Evolutionary conservation across 177 flowering plant species (phyloP), one percentile per base, ranked within the genome.

Genomic region (Vitis hybrid): DNA sequence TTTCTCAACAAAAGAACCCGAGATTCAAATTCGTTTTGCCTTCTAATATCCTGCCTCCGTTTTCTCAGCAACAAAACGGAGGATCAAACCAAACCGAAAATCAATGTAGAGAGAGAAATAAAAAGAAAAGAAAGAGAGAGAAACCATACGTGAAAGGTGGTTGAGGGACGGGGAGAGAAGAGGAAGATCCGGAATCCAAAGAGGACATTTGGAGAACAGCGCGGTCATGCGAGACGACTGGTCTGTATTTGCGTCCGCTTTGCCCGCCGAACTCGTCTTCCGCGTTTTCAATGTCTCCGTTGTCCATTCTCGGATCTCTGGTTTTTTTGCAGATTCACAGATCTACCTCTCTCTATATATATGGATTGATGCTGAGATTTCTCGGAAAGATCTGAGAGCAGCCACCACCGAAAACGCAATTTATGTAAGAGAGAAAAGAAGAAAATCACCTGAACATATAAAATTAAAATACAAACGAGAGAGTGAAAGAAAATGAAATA

Each of bases 121-220:
- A 19, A 19, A 19, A 19, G 21, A 19, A 19, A 19, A 19, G 21
- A 19, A 19, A 49, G n/a, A 57, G 10, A 49, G 11, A 60, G 18
- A 51, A 8, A 30, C 3, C 51, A 6, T 62, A 70, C 78, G 60
- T 77, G 68, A 68, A 64, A 52, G 70, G 54, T 51, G 72, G 6
- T 49, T 51, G 63, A 26, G 4, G 72, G 62, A 9, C 26, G 19
- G 77, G 60, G 10, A 26, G 18, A 45, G 70, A 30, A 10, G 85
- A 59, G n/a, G 85, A 80, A 73, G 91, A 80, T 60, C 78, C 78
- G n/a, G 83, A 72, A 57, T 86, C 89, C 54, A 89, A 39, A 14
- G 94, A 80, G 1, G 93, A 82, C 93, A 91, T 91, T 79, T 91
- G 82, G 18, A 91, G 82, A 64, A 91, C 91, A 18, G 91, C 94